phyloP scores from a whole-genome alignment of 208 protist genomes.

The Trypanosoma vivax region DNA sequence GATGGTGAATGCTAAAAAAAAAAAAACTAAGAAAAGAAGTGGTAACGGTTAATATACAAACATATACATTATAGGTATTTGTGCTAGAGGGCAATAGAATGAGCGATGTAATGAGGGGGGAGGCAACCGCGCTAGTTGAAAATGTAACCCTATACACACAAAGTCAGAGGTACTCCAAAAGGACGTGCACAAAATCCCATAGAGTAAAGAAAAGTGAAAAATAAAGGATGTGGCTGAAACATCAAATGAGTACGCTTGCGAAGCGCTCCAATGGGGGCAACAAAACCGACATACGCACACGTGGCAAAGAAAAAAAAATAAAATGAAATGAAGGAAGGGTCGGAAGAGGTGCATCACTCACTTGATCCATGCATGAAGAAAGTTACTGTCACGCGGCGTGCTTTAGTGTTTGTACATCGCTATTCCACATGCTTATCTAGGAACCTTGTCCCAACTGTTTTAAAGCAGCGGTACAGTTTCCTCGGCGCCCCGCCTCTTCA shows the following conservation, averaged over 20 bases:
- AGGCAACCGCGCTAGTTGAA: no score
- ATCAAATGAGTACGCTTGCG: background rate
- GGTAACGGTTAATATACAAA: background rate
- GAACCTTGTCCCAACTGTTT: background rate
- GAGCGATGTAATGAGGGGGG: no score
- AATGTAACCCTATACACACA: no score
- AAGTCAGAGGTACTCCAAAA: background rate
- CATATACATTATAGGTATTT: no score
- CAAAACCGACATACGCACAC: background rate
- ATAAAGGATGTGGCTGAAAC: background rate
- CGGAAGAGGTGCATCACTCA: slow-evolving; percentile 4
- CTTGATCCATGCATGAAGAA: background rate
- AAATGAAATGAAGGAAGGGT: background rate
- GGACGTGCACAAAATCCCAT: background rate
- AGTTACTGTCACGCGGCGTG: no score
- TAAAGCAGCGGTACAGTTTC: background rate
- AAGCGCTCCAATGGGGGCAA: background rate
- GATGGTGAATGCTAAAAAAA: background rate
- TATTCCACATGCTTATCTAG: background rate
- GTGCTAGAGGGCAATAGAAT: no score
- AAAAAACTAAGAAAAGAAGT: background rate
- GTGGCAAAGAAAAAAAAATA: slow-evolving; percentile 14
- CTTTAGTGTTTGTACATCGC: no score
- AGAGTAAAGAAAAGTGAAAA: background rate
- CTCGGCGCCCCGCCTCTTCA: slow-evolving; percentile 26